Evolutionary conservation across 306 rosid genomes (phyloP), one percentile per base, ranked within the genome.

Genomic region (Rubus idaeus): DNA sequence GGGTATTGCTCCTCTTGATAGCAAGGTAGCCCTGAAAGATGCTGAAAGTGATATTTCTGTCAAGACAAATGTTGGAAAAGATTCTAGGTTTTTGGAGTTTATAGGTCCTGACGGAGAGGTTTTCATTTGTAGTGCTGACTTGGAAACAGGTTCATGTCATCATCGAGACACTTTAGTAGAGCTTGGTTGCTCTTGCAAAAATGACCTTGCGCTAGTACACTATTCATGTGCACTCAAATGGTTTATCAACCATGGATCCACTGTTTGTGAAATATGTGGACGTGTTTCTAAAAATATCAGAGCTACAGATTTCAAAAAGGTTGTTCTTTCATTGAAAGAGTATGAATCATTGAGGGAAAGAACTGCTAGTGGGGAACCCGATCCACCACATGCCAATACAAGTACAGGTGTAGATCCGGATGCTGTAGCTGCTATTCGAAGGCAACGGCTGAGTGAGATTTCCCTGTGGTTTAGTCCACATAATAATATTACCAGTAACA

Each of bases 161-260:
- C 53, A 56, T 40, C 89, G 83, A 74, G 96, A 88, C 82, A 75
- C 83, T 30, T 82, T 95, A 61, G 61, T 92, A 44, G 97, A 92
- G 85, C 99, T 95, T 77, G 99, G 99, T 46, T 95, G 99, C 81
- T 89, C 87, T 79, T 95, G 99, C 85, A 95, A 95, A 86, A 90
- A 84, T 81, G 99, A 95, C 82, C 96, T 95, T 75, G 99, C 92
- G 77, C 76, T 91, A 58, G 97, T 92, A 68, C 99, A 95, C 78
- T 95, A 95, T 71, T 91, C 97, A 6, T 95, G 99, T 81, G 99
- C 99, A 40, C 91, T 95, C 47, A 95, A 95, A 78, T 95, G 99
- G 99, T 95, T 95, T 83, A 82, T 95, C 70, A 95, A 88, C 80
- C 99, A 92, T 84, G 99, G 99, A 83, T 92, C 97, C 73, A 92